Evolutionary conservation across 2,329 filamentous ascomycete genomes (phyloP), one percentile per base, ranked within the genome.

Genomic region (Albifimbria verrucaria): DNA sequence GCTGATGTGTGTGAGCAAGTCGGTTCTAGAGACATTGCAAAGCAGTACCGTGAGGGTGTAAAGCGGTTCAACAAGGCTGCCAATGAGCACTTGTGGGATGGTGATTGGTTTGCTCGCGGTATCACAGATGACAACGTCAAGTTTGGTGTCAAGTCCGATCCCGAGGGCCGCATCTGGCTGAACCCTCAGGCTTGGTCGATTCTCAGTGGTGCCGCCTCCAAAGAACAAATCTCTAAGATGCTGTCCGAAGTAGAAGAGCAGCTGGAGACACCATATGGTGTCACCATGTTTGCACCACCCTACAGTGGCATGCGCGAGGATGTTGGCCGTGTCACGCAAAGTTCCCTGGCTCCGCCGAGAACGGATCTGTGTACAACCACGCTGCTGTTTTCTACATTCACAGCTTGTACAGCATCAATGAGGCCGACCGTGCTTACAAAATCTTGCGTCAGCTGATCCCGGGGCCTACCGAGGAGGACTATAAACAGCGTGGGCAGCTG

Each of bases 261-360:
- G 53, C 72, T 82, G 28, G 68, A 61, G 48, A 82, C 79, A 1
- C 79, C 80, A 0, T 82, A 80, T 57, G 80, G 80, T 22, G 71
- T 77, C 3, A 67, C 74, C 53, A 83, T 83, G 80, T 83, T 82
- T 61, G 77, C 71, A 4, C 80, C 80, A 6, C 73, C 80, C 2
- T 83, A 70, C 65, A 77, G 68, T 36, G 70, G 65, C 9, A 83
- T 83, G 80, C 77, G 79, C 50, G 80, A 83, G 65, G 79, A 83
- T 53, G 71, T 83, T 21, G 80, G 80, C 10, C 79, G 80, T 45
- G 80, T 83, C 15, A 82, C 80, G 54, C 79, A 83, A 83, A 83
- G 64, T 80, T 77, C 53, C 75, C 79, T 3, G 80, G 80, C 3
- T 78, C 78, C 44, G 80, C 75, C n/a, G 80, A 83, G 65, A 83